A percentile compares a stretch with the other conserved stretches of the same genome.
phyloP scores from a whole-genome alignment of 257 asterid genomes.

The Avicennia marina region DNA sequence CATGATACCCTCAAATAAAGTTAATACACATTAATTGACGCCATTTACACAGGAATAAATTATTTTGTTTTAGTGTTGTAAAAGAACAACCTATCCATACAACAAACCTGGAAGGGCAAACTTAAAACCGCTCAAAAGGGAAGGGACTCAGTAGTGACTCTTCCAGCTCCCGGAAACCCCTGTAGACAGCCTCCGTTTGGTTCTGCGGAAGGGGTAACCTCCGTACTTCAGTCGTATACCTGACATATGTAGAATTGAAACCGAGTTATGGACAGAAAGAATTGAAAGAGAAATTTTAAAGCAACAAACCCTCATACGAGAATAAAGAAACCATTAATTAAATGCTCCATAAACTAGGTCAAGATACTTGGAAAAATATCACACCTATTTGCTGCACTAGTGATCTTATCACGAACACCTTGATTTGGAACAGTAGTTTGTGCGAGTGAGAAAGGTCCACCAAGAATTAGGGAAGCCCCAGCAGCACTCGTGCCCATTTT shows the following conservation, averaged over 20 bases:
- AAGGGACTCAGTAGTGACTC: slow-evolving; percentile 66
- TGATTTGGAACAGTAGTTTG: slow-evolving; percentile 54
- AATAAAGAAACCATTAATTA: no score
- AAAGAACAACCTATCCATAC: slow-evolving; percentile 23
- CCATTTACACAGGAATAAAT: slow-evolving; percentile 22
- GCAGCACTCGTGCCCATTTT: slow-evolving; percentile 71
- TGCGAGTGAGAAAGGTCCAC: slow-evolving; percentile 59
- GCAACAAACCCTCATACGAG: no score
- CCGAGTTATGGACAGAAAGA: background rate
- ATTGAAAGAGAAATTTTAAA: no score
- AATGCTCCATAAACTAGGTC: background rate
- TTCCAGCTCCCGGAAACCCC: slow-evolving; percentile 84
- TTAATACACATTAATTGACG: no score
- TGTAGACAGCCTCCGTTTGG: slow-evolving; percentile 75
- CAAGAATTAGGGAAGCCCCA: slow-evolving; percentile 83
- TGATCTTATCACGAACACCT: slow-evolving; percentile 82
- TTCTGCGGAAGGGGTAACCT: slow-evolving; percentile 75
- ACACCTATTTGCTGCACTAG: slow-evolving; percentile 84
- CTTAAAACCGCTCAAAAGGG: slow-evolving; percentile 49
- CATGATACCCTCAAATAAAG: no score
- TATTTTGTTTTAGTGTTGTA: slow-evolving; percentile 7
- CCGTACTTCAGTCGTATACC: slow-evolving; percentile 90
- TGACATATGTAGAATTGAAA: slow-evolving; percentile 22
- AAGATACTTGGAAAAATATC: slow-evolving; percentile 2
- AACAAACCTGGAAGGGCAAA: slow-evolving; percentile 14